Percentiles rank a stretch among this genome's conserved stretches.
Evolutionary conservation across 2,329 filamentous ascomycete genomes (phyloP).

Genomic region (Stagonosporopsis chrysanthemi): DNA sequence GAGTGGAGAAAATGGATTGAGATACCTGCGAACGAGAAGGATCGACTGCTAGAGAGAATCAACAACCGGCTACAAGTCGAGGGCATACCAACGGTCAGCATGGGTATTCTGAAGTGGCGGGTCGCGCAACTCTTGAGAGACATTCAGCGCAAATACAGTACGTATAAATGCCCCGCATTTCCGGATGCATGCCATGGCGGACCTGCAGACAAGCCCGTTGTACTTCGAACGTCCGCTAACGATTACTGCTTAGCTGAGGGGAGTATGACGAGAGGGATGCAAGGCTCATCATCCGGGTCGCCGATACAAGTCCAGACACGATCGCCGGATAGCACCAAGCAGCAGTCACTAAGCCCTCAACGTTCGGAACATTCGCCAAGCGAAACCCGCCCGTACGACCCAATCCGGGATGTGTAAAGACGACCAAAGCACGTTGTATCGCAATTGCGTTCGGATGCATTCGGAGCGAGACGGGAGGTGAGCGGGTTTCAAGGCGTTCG

Average conservation of each 20-base stretch:
- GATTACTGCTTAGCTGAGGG: slow-evolving; percentile 46
- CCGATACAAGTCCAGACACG: slow-evolving; percentile 39
- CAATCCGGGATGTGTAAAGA: slow-evolving; percentile 46
- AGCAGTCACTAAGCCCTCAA: slow-evolving; percentile 41
- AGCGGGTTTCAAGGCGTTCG: slow-evolving; percentile 25
- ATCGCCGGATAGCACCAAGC: slow-evolving; percentile 35
- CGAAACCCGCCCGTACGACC: slow-evolving; percentile 47
- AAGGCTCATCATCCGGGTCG: slow-evolving; percentile 35
- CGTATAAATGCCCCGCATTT: slow-evolving; percentile 32
- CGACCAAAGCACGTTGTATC: slow-evolving; percentile 9
- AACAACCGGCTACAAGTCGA: slow-evolving; percentile 45
- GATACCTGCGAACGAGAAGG: slow-evolving; percentile 49
- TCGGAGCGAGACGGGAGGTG: slow-evolving; percentile 19
- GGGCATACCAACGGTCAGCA: slow-evolving; percentile 47
- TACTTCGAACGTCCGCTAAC: slow-evolving; percentile 41
- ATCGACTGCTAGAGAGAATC: slow-evolving; percentile 46
- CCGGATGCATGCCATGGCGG: slow-evolving; percentile 28
- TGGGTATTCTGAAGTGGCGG: slow-evolving; percentile 50
- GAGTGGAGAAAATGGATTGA: slow-evolving; percentile 50
- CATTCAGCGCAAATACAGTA: slow-evolving; percentile 49
- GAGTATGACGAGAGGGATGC: slow-evolving; percentile 46
- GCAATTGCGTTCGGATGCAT: slow-evolving; percentile 27
- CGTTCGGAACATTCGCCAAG: slow-evolving; percentile 44
- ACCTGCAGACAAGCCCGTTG: slow-evolving; percentile 25
- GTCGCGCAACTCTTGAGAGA: slow-evolving; percentile 47